Evolutionary conservation across 306 rosid species (phyloP), one percentile per base, ranked within the genome.

Genomic region (Rubus idaeus): DNA sequence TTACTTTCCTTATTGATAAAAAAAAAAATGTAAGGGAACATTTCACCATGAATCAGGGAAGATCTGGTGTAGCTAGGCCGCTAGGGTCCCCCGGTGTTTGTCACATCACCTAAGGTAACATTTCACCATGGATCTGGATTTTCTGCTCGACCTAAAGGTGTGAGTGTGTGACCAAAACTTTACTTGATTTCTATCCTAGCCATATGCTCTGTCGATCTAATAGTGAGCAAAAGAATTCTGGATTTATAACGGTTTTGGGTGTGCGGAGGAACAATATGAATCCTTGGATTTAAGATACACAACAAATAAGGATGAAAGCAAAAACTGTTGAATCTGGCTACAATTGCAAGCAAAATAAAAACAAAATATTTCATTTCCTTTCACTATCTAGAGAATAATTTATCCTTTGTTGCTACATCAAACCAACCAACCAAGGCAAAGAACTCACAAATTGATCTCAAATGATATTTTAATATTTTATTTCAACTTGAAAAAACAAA

Each of bases 401-500:
- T 1, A 13, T 30, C 35, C 10, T 62, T 14, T 30, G 20, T 30
- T 30, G 44, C 68, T 62, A 62, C n/a, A 30, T 16, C 17, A 62
- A 62, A 35, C 20, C 16, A 58, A 23, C 5, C 46, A 42, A 30
- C 14, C 16, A 62, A 39, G 46, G 70, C 46, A 40, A 65, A 17
- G 47, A 23, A 17, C 60, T 26, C 58, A 46, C 42, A 42, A 41
- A 20, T 18, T 73, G 40, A 42, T 58, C 44, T 57, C 68, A 83
- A 58, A 10, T 58, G 40, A 46, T 66, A 50, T 75, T 47, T 58
- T n/a, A 6, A 55, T 74, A 46, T 35, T 37, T 56, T 21, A 63
- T 77, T 76, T 66, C 68, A 50, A 51, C 23, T 44, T 79, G 35
- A 26, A 63, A 51, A 39, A 4, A 49, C 1, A 62, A 75, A 73